Evolutionary conservation across 2,329 filamentous ascomycete species (phyloP).

Genomic region (Microcera coccophila): DNA sequence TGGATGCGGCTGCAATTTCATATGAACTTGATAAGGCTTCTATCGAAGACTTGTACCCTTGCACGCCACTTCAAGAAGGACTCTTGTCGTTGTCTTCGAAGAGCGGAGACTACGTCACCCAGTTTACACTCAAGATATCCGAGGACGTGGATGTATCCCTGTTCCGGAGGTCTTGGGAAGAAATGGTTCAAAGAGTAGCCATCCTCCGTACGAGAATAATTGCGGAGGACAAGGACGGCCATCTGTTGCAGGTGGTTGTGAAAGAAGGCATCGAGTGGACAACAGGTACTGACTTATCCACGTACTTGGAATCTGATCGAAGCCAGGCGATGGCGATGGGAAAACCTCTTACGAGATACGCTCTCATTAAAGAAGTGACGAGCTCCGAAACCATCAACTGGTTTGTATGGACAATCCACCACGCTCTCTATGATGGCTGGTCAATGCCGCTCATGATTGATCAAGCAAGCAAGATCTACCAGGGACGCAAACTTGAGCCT

Average conservation of each 20-base stretch:
- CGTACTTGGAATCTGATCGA: conserved; percentile 36
- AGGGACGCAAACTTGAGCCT: background rate
- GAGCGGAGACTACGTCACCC: conserved; percentile 16
- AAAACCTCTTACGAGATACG: conserved; percentile 17
- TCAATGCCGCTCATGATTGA: background rate
- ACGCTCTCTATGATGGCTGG: background rate
- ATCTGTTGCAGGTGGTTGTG: conserved; percentile 44
- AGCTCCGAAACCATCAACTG: background rate
- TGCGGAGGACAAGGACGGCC: conserved; percentile 37
- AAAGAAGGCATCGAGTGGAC: conserved; percentile 35
- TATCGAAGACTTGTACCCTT: background rate
- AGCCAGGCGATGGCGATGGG: conserved; percentile 37
- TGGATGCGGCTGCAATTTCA: no score
- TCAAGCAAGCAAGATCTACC: background rate
- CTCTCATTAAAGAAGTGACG: background rate
- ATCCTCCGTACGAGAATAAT: conserved; percentile 47
- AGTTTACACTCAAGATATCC: conserved; percentile 8
- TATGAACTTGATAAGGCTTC: no score
- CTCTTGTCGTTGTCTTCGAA: conserved; percentile 18
- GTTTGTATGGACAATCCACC: conserved; percentile 6
- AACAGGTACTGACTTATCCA: conserved; percentile 22
- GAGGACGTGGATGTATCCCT: background rate
- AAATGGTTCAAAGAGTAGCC: background rate
- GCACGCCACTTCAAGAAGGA: background rate
- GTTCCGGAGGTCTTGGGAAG: conserved; percentile 15